Evolutionary conservation across 371 early-diverging fungal species (phyloP).

Genomic region (Mucor irregularis): DNA sequence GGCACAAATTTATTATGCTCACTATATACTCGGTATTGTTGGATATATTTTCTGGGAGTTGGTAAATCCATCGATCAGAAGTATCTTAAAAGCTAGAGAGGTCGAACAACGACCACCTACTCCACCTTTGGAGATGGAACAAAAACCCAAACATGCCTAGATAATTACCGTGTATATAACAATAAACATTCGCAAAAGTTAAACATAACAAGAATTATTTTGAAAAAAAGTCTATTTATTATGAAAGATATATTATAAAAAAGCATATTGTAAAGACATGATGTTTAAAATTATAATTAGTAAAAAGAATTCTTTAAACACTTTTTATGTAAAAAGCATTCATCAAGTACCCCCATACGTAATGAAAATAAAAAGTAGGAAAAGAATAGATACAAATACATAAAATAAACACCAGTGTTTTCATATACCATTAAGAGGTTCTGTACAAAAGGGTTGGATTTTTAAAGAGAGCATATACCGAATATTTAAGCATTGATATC

Average conservation of each 20-base stretch:
- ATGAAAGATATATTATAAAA: too few species aligned
- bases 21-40: constrained; percentile 11
- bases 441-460: background rate
- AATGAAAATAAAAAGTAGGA: background rate
- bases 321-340: too few species aligned
- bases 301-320: too few species aligned
- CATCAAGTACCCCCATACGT: constrained; percentile 9
- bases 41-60: background rate
- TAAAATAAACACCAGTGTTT: background rate
- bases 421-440: background rate
- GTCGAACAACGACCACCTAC: constrained; percentile 4
- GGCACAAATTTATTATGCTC: constrained; percentile 58
- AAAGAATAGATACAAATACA: background rate
- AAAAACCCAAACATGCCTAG: too few species aligned
- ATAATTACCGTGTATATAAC: too few species aligned
- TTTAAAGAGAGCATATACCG: constrained; percentile 9
- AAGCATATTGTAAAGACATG: too few species aligned
- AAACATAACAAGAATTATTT: too few species aligned
- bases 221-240: too few species aligned
- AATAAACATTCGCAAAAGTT: too few species aligned
- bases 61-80: background rate
- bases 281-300: too few species aligned
- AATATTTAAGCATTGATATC: too few species aligned
- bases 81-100: background rate
- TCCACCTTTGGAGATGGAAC: constrained; percentile 7